Conservation (phyloP, 805 yeast species). For the Barnettozyma pratensis region DNA sequence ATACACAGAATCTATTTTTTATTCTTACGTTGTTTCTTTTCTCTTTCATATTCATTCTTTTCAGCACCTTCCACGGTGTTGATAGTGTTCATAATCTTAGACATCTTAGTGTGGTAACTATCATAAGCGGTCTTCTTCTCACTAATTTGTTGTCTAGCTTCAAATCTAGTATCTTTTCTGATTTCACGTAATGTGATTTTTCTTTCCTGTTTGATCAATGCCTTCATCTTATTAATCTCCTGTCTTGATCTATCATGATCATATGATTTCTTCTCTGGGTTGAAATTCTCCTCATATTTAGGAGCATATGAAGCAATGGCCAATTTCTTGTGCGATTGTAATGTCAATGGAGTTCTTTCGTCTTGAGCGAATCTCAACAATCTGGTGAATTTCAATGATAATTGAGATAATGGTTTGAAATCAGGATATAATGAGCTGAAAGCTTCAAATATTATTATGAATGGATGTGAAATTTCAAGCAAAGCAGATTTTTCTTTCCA, state of each 20-base stretch:
- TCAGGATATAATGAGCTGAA: constrained; percentile 32
- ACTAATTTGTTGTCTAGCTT: constrained; percentile 76
- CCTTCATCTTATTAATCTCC: constrained; percentile 77
- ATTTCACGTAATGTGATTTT: constrained; percentile 85
- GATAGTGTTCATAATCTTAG: constrained; percentile 77
- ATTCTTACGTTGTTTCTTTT: constrained; percentile 59
- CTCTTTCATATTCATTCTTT: constrained; percentile 87
- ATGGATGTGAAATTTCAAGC: constrained; percentile 50
- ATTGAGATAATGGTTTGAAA: constrained; percentile 28
- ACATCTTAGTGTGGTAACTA: constrained; percentile 87
- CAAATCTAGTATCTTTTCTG: constrained; percentile 82
- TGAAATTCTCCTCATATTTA: constrained; percentile 90
- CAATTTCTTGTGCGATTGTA: constrained; percentile 80
- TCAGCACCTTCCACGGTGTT: constrained; percentile 94
- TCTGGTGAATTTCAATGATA: constrained; percentile 42
- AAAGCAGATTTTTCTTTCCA: constrained; percentile 66
- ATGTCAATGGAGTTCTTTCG: constrained; percentile 62
- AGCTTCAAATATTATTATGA: constrained; percentile 38
- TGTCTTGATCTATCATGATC: constrained; percentile 78
- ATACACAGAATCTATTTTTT: constrained; percentile 25
- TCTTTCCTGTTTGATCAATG: constrained; percentile 85
- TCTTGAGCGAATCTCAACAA: constrained; percentile 41
- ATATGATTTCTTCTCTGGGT: constrained; percentile 90
- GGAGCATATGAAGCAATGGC: constrained; percentile 86
- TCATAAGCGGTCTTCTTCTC: constrained; percentile 71